Evolutionary conservation across 352 stramenopile species (phyloP), one percentile per base, ranked within the genome.

Genomic region (Globisporangium nodosum): DNA sequence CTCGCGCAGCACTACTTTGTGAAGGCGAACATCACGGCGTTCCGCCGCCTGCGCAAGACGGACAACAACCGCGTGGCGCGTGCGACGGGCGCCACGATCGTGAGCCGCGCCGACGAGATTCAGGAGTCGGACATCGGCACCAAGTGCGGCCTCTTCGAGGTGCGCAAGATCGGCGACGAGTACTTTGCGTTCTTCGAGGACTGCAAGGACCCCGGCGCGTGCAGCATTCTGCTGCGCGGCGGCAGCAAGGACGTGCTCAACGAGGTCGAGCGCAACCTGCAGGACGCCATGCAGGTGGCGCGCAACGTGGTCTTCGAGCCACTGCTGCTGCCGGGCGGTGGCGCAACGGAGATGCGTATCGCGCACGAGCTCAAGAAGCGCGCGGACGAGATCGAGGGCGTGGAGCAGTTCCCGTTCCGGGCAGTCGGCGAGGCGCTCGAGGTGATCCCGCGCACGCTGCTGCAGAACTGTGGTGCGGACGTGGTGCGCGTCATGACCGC

Each of bases 161-260:
- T 94, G 58, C 83, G 83, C 67, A 94, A 94, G 79, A 82, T 96
- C 31, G 88, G 83, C 55, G 86, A 96, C 68, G 85, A 96, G 71
- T 99, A 99, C 86, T 99, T 99, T 76, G 94, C 96, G 33, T 99
- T 99, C 78, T 96, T 99, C 54, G 97, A 99, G 65, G 85, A 99
- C 48, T 99, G 98, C 85, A 87, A 96, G 66, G 88, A 98, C 73
- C 96, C 97, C 6, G 98, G 98, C 65, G 97, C 98, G 15, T 99
- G 97, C 76, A 99, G 96, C 48, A 96, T 99, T 49, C 71, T 99
- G 37, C 85, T 99, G 27, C 88, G 98, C 51, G 98, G 98, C 55
- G 98, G 96, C 49, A 98, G 87, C 72, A 99, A 99, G 77, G 97
- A 99, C 78, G 97, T 99, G 27, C 85, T 99, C 49, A 99, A 99